These are phyloP conservation scores for Asterophora lycoperdoides DNA, from an alignment of 768 basidiomycete genomes.

Conservation along the genomic window DNA sequence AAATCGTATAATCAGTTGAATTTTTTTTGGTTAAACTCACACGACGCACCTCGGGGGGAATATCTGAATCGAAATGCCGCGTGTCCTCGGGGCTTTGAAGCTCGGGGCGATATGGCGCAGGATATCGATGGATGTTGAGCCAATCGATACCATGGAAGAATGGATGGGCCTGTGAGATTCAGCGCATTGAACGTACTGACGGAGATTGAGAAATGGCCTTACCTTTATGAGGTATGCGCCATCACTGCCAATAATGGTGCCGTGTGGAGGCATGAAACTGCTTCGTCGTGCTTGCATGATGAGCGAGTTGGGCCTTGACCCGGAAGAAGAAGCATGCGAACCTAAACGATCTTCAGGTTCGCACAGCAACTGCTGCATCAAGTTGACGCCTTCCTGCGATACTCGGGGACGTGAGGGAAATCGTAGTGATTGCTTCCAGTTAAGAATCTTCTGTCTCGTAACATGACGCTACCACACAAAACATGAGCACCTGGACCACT, in stretches of 20 bases:
- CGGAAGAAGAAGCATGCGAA: constrained; percentile 62
- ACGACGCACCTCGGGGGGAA: constrained; percentile 75
- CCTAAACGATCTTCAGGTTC: constrained; percentile 95
- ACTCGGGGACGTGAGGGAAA: constrained; percentile 83
- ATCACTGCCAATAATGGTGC: constrained; percentile 56
- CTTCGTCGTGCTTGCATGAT: constrained; percentile 72
- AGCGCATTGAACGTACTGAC: constrained; percentile 5
- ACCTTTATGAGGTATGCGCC: constrained; percentile 93
- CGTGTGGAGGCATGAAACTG: constrained; percentile 53
- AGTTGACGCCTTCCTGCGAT: constrained; percentile 80
- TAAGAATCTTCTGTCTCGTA: constrained; percentile 95
- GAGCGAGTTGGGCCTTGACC: constrained; percentile 73
- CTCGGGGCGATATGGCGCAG: constrained; percentile 88
- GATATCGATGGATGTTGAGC: constrained; percentile 76
- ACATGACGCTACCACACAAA: constrained; percentile 66
- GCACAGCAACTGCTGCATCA: constrained; percentile 88
- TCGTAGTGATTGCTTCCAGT: constrained; percentile 86
- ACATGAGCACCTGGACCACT: constrained; percentile 12
- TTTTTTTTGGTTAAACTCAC: neutral
- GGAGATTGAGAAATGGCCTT: constrained; percentile 13
- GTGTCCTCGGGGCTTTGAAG: constrained; percentile 83
- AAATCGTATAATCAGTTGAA: constrained; percentile 16
- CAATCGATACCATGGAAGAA: constrained; percentile 94
- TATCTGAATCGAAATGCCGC: constrained; percentile 92
- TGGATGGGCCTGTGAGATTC: constrained; percentile 58